phyloP scores from a whole-genome alignment of 106 monocot species.

The Xerophyta viscosa region DNA sequence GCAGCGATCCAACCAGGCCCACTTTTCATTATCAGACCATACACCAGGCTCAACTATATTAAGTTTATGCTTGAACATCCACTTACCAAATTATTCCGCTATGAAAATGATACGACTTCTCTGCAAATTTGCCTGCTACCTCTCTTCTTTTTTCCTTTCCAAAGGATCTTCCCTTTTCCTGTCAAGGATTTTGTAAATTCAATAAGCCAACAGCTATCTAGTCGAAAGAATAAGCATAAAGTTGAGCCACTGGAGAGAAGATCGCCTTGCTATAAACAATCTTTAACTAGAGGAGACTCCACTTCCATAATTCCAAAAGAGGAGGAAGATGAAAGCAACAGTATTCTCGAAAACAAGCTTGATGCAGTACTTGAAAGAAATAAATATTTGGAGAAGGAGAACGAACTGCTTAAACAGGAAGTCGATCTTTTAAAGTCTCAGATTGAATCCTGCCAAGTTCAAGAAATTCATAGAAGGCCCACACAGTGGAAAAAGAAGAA shows the following conservation, averaged over 20 bases:
- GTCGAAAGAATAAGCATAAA: too few relatives aligned
- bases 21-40: slow-evolving; percentile 9
- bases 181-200: neutral
- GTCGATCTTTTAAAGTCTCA: slow-evolving; percentile 13
- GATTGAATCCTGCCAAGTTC: slow-evolving; percentile 14
- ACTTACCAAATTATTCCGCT: neutral
- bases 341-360: slow-evolving; percentile 22
- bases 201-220: neutral
- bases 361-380: slow-evolving; percentile 23
- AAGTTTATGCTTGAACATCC: neutral
- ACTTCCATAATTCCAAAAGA: slow-evolving; percentile 12
- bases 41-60: slow-evolving; percentile 18
- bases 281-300: neutral
- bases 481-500: slow-evolving; percentile 22
- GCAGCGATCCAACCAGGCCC: slow-evolving; percentile 25
- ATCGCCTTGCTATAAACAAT: neutral
- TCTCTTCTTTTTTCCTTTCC: neutral
- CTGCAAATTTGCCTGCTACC: neutral
- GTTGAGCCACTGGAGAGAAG: too few relatives aligned
- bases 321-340: slow-evolving; percentile 19
- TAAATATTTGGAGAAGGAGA: slow-evolving; percentile 34
- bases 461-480: slow-evolving; percentile 16
- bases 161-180: neutral
- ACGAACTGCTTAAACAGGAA: slow-evolving; percentile 28
- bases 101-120: too few relatives aligned